These are phyloP conservation scores for Oldenlandia corymbosa DNA, from an alignment of 257 asterid genomes.

Conservation along the genomic window DNA sequence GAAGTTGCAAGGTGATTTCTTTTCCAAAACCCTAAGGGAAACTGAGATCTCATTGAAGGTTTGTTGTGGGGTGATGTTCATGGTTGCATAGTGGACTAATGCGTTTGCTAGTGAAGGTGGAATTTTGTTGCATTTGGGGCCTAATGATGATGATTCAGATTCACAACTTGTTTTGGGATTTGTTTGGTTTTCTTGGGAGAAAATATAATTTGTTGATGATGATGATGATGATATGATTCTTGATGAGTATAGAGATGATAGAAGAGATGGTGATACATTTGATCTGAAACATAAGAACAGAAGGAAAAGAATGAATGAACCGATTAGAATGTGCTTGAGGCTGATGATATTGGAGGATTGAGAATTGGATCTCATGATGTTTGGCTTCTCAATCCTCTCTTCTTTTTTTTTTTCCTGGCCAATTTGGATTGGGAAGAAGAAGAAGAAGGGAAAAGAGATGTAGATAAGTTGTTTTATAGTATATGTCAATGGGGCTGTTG, in stretches of 20 bases:
- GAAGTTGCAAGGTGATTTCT: constrained; percentile 76
- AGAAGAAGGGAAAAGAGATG: neutral
- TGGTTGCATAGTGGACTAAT: constrained; percentile 68
- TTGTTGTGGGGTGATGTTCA: constrained; percentile 87
- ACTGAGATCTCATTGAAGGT: constrained; percentile 64
- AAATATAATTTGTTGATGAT: neutral
- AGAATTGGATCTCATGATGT: constrained; percentile 16
- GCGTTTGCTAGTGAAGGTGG: constrained; percentile 62
- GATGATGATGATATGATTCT: neutral
- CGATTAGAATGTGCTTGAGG: constrained; percentile 42
- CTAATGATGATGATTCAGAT: constrained; percentile 2
- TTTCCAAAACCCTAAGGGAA: constrained; percentile 53
- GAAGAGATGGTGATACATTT: constrained; percentile 24
- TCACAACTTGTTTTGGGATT: neutral
- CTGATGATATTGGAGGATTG: constrained; percentile 33
- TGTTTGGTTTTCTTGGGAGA: constrained; percentile 2
- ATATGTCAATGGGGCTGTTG: no score
- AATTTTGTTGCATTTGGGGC: constrained; percentile 56
- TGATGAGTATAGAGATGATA: constrained; percentile 14
- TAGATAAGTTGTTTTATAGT: no score
- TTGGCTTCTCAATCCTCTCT: neutral
- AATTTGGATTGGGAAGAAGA: neutral
- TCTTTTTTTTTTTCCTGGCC: no score
- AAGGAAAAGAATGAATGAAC: constrained; percentile 40
- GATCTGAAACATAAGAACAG: constrained; percentile 46